Base-by-base conservation (phyloP, 2,329 filamentous ascomycete genomes). In the Dryadomyces sulphureus region DNA sequence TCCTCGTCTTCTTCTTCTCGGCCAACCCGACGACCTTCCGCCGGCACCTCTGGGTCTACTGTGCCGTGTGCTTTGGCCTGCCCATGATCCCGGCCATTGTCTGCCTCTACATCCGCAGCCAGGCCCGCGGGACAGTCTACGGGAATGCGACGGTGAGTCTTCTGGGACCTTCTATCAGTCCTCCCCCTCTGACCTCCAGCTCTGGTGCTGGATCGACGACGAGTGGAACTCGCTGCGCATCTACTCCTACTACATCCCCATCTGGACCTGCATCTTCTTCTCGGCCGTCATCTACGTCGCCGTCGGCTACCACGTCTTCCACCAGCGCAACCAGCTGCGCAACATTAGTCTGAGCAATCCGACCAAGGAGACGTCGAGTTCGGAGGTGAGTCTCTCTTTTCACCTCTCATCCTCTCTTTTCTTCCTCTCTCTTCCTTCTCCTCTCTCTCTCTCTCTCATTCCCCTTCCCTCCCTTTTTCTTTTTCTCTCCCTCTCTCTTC, bases 41-140 rank as follows among this genome's bases (percentile, higher is more conserved):
- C n/a, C 72, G 73, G 41, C 83, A 83, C 59, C 73, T 81, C 55
- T 84, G 80, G 71, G 69, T 78, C 42, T 90, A 90, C 58, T 70
- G 79, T 34, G 44, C 79, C 1, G 63, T 79, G 41, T 86, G 82
- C 59, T 92, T 88, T 48, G 83, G 84, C 0, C 55, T 83, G 1
- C 83, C 84, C 0, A 76, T 81, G 25, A 58, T 83, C 30, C 81
- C 84, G 8, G 75, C 82, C 0, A 57, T 89, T 24, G 63, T 73
- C 19, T 77, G 83, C 50, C 67, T 88, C 24, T 69, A 84, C 41
- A 62, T 83, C 45, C 61, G 61, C 22, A 58, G 55, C 34, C 52
- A 59, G 5, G 50, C 54, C 12, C 58, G 60, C 14, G 63, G 65
- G 0, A 58, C 59, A 2, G 61, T 75, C 1, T 78, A 77, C 49